Conservation (phyloP, 1,284 basidiomycete species). For the Thecaphora frezii region DNA sequence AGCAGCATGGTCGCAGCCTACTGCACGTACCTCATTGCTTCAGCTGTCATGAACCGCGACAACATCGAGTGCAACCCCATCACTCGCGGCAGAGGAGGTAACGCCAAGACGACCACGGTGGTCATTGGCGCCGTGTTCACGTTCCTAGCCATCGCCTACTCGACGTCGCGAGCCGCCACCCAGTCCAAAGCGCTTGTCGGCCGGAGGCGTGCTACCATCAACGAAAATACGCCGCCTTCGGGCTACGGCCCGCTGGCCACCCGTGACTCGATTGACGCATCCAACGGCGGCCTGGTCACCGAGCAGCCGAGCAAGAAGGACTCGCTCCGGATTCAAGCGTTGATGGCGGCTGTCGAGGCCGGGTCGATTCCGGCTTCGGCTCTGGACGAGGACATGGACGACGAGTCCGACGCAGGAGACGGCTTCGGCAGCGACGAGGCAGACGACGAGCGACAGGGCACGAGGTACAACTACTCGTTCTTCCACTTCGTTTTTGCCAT, state of each 20-base stretch:
- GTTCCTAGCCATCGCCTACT: conserved; percentile 96
- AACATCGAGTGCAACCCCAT: conserved; percentile 86
- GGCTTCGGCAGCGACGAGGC: conserved; percentile 71
- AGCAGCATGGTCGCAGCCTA: conserved; percentile 95
- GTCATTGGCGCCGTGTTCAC: conserved; percentile 92
- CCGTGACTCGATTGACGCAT: conserved; percentile 31
- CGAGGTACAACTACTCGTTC: conserved; percentile 97
- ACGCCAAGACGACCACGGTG: conserved; percentile 81
- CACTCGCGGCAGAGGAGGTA: conserved; percentile 66
- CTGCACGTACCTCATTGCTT: conserved; percentile 92
- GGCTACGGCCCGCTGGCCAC: conserved; percentile 52
- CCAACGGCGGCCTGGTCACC: conserved; percentile 67
- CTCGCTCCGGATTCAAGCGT: conserved; percentile 86
- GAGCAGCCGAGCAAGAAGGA: conserved; percentile 84
- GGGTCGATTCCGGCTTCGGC: conserved; percentile 92
- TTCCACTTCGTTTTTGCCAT: conserved; percentile 98
- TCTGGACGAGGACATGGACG: conserved; percentile 74
- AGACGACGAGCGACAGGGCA: conserved; percentile 93
- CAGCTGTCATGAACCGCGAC: conserved; percentile 88
- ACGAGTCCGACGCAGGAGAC: conserved; percentile 67
- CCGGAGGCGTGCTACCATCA: conserved; percentile 65
- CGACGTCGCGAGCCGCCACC: conserved; percentile 91
- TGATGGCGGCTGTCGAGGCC: conserved; percentile 92
- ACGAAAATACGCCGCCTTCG: conserved; percentile 58
- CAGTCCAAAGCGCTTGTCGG: conserved; percentile 88